Base-by-base conservation (phyloP, 768 basidiomycete species). In the Sporobolomyces phaffii region DNA sequence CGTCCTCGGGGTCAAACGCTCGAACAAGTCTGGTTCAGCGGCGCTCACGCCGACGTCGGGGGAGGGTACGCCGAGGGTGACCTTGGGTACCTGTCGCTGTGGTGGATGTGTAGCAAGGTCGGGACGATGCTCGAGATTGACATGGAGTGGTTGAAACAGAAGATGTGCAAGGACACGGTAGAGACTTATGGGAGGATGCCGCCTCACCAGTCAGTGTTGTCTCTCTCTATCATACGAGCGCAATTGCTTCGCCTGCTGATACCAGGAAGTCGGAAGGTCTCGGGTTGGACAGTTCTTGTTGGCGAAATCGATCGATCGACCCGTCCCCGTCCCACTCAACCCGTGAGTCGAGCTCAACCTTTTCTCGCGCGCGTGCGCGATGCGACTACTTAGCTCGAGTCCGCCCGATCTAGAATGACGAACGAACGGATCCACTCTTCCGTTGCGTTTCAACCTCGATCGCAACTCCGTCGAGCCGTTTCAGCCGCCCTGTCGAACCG, bases 391-490 rank as follows among this genome's bases (percentile, higher is more conserved):
- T 18, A 13, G 24, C 4, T 4, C n/a, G 15, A 20, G 9, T 14
- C 31, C 14, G 51, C 24, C 4, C 22, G 29, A 26, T 22, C 2
- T 11, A 66, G 65, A 6, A 11, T 13, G 10, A 61, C 65, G 8
- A 36, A 44, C 31, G 31, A 67, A 26, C 22, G 0, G 41, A 28
- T 57, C 10, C 65, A 67, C 48, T 9, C 24, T 7, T 67, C 65
- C 0, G 33, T 67, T 36, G 29, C 43, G 10, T 18, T 22, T 1
- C 65, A 58, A 24, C 53, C 60, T 2, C 22, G 11, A 3, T 13
- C 52, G 7, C 60, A 67, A 20, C 53, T 67, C 26, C 65, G 65
- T 3, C 38, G n/a, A 13, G 22, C 82, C n/a, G 65, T 48, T 45
- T 45, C 56, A 5, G 29, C 36, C 29, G 28, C 34, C 17, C 34